Base-by-base conservation (phyloP, 352 stramenopile species). In the Phytophthora constricta region DNA sequence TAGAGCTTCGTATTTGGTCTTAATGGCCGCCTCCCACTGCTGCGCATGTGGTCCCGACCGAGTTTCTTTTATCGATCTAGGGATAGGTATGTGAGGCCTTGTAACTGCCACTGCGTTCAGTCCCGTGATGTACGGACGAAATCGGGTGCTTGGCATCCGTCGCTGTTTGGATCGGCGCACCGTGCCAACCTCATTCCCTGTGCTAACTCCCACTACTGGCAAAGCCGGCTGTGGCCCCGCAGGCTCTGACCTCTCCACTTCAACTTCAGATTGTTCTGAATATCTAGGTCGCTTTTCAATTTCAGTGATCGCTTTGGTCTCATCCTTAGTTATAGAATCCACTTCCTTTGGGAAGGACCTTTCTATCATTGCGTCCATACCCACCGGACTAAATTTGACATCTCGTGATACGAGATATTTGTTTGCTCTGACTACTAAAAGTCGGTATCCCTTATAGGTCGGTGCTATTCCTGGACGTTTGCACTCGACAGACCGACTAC, bases 1-100 rank as follows among this genome's bases (percentile, higher is more conserved):
- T 13, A 62, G 22, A 5, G 55, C 45, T 3, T 62, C 42, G 34
- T 43, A 66, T 11, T 66, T 41, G 2, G 39, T 43, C 14, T 42
- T 14, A 19, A 60, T 49, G 4, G 49, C 58, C 2, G 39, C 1
- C 58, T 49, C 58, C 58, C 41, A 67, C 42, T 67, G 59, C 17
- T 56, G 55, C 1, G 20, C 28, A 49, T 67, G 7, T 61, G 50
- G 31, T 4, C 48, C 43, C 17, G 4, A 1, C 17, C 58, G 47
- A 33, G 58, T 48, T 17, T 65, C 58, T 4, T 58, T 58, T 28
- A 65, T 42, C 1, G 48, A 53, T 31, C 10, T 34, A 28, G 25
- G 58, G 47, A 65, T 65, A 4, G 50, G 42, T 1, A 67, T 60
- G n/a, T 0, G 22, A 8, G 10, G 10, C 5, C 7, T 46, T 22